Conservation (phyloP, 345 rosid genomes). For the Cardamine chenopodiifolia region DNA sequence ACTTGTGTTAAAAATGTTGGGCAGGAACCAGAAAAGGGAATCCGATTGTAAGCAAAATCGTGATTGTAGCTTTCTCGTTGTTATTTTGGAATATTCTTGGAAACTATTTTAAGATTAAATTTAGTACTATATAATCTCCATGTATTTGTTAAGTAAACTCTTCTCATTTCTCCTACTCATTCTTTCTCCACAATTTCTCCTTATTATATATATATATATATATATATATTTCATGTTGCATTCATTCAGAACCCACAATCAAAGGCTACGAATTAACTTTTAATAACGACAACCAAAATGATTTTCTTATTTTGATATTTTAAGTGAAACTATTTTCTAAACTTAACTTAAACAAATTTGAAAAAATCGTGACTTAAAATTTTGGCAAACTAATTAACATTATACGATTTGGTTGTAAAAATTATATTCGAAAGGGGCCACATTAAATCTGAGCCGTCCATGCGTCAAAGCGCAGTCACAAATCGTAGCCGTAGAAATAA, state of each 20-base stretch:
- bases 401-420: neutral
- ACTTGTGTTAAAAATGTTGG: constrained; percentile 34
- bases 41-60: constrained; percentile 39
- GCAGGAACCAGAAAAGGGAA: constrained; percentile 29
- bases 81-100: constrained; percentile 19
- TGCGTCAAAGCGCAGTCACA: constrained; percentile 22
- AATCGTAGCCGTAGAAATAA: constrained; percentile 42
- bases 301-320: neutral
- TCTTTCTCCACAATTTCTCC: neutral
- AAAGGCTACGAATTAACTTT: constrained; percentile 1
- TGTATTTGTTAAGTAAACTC: neutral
- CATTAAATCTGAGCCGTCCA: constrained; percentile 31
- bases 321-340: neutral
- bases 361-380: neutral
- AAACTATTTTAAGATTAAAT: neutral
- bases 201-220: neutral
- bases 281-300: no score
- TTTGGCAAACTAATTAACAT: neutral
- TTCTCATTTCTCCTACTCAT: neutral
- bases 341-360: constrained; percentile 4
- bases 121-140: neutral
- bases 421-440: constrained; percentile 24
- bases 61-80: constrained; percentile 33
- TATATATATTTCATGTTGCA: neutral
- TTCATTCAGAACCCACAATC: neutral